Evolutionary conservation across 768 basidiomycete genomes (phyloP).

Genomic region (Termitomyces sp.): DNA sequence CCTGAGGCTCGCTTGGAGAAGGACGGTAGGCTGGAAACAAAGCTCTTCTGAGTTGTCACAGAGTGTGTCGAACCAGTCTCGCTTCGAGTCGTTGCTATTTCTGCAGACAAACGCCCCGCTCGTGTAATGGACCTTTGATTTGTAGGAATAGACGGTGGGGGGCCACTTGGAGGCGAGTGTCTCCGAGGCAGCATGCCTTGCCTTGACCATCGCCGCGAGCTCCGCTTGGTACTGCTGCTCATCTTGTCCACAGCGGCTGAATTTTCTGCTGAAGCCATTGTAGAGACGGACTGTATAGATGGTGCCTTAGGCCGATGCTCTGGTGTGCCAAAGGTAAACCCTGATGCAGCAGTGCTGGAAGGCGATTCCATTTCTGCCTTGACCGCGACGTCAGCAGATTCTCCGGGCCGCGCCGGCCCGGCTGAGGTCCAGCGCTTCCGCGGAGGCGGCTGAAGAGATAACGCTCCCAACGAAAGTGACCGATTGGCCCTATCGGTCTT

Average conservation of each 20-base stretch:
- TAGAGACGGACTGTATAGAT: slow-evolving; percentile 46
- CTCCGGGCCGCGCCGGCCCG: slow-evolving; percentile 20
- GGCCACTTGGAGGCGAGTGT: slow-evolving; percentile 57
- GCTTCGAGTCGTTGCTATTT: slow-evolving; percentile 32
- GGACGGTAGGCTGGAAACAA: slow-evolving; percentile 43
- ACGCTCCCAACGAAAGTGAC: slow-evolving; percentile 31
- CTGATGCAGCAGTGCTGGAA: slow-evolving; percentile 23
- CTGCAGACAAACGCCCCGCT: slow-evolving; percentile 12
- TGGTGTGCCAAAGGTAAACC: slow-evolving; percentile 35
- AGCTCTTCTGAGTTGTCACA: slow-evolving; percentile 39
- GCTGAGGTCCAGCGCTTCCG: slow-evolving; percentile 46
- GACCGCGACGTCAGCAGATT: slow-evolving; percentile 13
- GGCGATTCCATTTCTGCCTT: slow-evolving; percentile 26
- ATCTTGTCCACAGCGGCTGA: slow-evolving; percentile 31
- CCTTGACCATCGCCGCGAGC: slow-evolving; percentile 50
- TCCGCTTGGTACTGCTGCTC: slow-evolving; percentile 35
- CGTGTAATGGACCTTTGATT: slow-evolving; percentile 23
- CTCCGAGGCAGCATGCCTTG: slow-evolving; percentile 50
- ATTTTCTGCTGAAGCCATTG: slow-evolving; percentile 40
- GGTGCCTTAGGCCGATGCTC: slow-evolving; percentile 38
- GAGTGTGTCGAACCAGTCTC: slow-evolving; percentile 37
- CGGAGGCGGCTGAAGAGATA: slow-evolving; percentile 49
- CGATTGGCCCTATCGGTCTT: slow-evolving; percentile 28
- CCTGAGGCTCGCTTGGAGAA: slow-evolving; percentile 54
- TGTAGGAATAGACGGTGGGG: slow-evolving; percentile 49